A percentile compares a stretch with the other conserved stretches of the same genome.
phyloP scores from a whole-genome alignment of 2,329 filamentous ascomycete species.

The Xylaria sp. region DNA sequence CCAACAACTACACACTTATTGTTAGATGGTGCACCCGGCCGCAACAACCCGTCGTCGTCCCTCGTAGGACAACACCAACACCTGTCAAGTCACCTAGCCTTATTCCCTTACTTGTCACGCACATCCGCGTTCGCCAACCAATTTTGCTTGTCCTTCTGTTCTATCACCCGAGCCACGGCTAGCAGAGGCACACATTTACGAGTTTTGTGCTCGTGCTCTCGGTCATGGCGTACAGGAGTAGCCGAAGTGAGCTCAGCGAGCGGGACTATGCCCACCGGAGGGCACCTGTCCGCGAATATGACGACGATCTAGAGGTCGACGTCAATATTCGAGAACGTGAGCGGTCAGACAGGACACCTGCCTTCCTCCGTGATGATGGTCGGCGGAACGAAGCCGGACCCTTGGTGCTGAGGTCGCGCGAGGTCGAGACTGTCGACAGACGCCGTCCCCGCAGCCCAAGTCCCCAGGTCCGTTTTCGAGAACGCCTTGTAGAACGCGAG shows the following conservation, averaged over 20 bases:
- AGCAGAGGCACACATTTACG: background rate
- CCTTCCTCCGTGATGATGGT: constrained; percentile 58
- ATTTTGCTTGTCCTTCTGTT: background rate
- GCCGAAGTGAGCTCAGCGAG: constrained; percentile 51
- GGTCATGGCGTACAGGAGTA: constrained; percentile 38
- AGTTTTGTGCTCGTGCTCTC: constrained; percentile 15
- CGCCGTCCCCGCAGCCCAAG: constrained; percentile 52
- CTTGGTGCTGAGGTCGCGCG: constrained; percentile 60
- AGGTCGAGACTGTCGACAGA: constrained; percentile 60
- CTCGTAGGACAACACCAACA: constrained; percentile 1
- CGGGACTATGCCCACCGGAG: constrained; percentile 49
- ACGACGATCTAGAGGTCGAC: constrained; percentile 42
- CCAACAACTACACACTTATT: background rate
- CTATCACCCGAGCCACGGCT: background rate
- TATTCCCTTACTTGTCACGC: background rate
- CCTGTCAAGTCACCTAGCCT: constrained; percentile 4
- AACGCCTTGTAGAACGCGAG: constrained; percentile 52
- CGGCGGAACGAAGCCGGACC: constrained; percentile 56
- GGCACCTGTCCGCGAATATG: constrained; percentile 45
- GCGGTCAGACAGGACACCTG: constrained; percentile 51
- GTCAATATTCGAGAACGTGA: constrained; percentile 53
- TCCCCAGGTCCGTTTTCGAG: constrained; percentile 47
- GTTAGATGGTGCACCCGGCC: constrained; percentile 13
- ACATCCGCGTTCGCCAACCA: background rate
- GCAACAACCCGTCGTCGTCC: constrained; percentile 6